Evolutionary conservation across 352 stramenopile genomes (phyloP).

Genomic region (Thraustotheca clavata): DNA sequence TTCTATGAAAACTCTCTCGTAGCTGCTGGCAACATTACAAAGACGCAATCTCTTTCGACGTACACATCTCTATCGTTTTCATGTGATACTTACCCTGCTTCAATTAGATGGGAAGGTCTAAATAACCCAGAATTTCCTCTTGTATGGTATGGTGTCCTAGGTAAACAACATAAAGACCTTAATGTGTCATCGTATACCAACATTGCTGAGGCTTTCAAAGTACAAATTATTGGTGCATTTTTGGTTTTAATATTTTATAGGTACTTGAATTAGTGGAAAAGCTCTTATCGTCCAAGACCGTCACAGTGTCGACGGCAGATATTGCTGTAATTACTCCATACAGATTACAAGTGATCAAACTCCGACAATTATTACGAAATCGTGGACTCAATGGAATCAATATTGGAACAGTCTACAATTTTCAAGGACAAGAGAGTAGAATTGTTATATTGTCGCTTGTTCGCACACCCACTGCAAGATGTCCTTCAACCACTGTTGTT

Average conservation of each 20-base stretch:
- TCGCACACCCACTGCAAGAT: not conserved
- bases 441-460: conserved; percentile 60
- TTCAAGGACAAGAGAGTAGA: conserved; percentile 62
- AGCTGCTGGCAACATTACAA: conserved; percentile 27
- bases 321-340: conserved; percentile 56
- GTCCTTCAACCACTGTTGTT: conserved; percentile 33
- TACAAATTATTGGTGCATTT: conserved; percentile 44
- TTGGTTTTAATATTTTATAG: too few relatives aligned
- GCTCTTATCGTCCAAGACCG: conserved; percentile 19
- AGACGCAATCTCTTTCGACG: conserved; percentile 25
- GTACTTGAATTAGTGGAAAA: conserved; percentile 25
- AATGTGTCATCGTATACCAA: conserved; percentile 66
- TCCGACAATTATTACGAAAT: conserved; percentile 33
- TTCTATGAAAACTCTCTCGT: conserved; percentile 50
- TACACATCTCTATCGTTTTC: not conserved
- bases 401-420: conserved; percentile 47
- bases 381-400: conserved; percentile 25
- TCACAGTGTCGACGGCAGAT: conserved; percentile 27
- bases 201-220: conserved; percentile 39
- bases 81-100: not conserved
- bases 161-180: conserved; percentile 32
- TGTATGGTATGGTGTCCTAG: conserved; percentile 38
- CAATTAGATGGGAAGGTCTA: conserved; percentile 44
- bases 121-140: conserved; percentile 34
- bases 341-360: conserved; percentile 27